phyloP scores from a whole-genome alignment of 129 eudicot species.

The Mikania micrantha region DNA sequence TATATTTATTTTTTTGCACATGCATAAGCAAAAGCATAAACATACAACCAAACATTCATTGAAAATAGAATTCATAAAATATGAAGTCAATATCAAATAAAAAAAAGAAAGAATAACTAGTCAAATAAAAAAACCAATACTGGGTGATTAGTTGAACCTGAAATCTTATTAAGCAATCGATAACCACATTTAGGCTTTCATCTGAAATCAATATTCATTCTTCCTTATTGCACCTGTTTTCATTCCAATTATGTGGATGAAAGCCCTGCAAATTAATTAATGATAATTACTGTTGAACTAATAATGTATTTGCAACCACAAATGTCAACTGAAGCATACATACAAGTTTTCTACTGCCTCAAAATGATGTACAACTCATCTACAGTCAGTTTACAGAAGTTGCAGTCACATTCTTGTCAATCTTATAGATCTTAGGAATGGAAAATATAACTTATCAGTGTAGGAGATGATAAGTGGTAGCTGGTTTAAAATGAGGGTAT shows the following conservation, averaged over 20 bases:
- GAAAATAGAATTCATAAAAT: no score
- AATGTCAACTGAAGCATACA: background rate
- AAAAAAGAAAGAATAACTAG: background rate
- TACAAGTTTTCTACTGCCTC: background rate
- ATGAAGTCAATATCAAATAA: no score
- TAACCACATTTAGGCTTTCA: background rate
- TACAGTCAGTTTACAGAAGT: slow-evolving; percentile 2
- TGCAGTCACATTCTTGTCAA: background rate
- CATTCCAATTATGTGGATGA: background rate
- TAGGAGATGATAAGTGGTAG: background rate
- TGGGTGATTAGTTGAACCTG: background rate
- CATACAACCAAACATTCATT: no score
- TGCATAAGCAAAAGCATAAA: no score
- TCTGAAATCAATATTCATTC: background rate
- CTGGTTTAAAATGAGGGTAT: background rate
- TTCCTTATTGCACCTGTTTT: background rate
- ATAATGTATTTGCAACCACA: background rate
- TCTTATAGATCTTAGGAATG: background rate
- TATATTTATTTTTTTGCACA: no score
- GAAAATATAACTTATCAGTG: background rate
- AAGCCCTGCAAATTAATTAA: background rate
- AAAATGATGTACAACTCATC: background rate
- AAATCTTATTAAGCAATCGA: background rate
- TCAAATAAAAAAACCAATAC: background rate
- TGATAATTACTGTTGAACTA: background rate